Evolutionary conservation across 352 stramenopile genomes (phyloP), one percentile per base, ranked within the genome.

Genomic region (Phytophthora hibernalis): DNA sequence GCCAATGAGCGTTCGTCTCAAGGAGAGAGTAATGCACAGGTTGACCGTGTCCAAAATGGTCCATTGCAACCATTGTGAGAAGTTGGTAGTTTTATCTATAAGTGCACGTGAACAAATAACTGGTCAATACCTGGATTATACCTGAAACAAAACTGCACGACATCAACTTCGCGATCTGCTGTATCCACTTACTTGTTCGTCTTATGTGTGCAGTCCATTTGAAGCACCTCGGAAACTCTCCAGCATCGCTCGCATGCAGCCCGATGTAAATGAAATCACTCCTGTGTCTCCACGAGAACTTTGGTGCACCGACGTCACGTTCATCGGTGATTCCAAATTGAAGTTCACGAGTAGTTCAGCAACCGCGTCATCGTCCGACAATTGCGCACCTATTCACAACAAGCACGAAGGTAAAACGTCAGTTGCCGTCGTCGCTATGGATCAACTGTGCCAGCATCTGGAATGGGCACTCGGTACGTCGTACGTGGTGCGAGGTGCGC

Each of bases 31-130:
- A 58, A 22, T 69, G 53, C 0, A 63, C 61, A 0, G 53, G 15
- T 20, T 64, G 35, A 3, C 37, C 51, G 0, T 68, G 13, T 0
- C 51, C 37, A 16, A 42, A 55, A 15, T 68, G 44, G 45, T 68
- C 44, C 44, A 62, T 54, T n/a, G 40, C 50, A 4, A 68, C 35
- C 31, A 57, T 42, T 1, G 35, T 31, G 2, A 57, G 16, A 31
- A 63, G 26, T 26, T 63, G 61, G 8, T 63, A 63, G 22, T 68
- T 68, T 28, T 68, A 62, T 18, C 57, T 58, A n/a, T 1, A 20
- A 11, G 50, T 10, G 28, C 35, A 38, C 38, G 22, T 21, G 12
- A 49, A 10, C 20, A 57, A 45, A 57, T 30, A 16, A 3, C 35
- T 67, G 26, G 43, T 45, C 33, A 48, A 54, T 22, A 52, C 28